A percentile compares a stretch with the other conserved stretches of the same genome.
Evolutionary conservation across 352 stramenopile genomes (phyloP).

Genomic region (Plasmopara muralis): DNA sequence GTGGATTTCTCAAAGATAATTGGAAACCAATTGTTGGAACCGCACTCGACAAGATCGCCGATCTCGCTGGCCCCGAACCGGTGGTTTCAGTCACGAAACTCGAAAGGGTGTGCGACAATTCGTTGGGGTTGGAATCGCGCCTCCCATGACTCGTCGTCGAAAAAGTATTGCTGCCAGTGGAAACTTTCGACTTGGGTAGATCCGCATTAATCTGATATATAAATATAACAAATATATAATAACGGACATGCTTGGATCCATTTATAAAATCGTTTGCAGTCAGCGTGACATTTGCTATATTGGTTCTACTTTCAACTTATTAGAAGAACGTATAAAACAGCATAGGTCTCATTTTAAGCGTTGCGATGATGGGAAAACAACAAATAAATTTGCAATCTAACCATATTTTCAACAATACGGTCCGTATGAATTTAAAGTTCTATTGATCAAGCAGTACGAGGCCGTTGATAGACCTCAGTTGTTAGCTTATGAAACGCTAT

Average conservation of each 20-base stretch:
- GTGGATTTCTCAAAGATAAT: too few species aligned
- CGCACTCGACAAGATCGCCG: too few species aligned
- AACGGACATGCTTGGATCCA: background rate
- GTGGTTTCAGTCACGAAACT: too few species aligned
- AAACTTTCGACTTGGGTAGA: too few species aligned
- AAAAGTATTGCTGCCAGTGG: too few species aligned
- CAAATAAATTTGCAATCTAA: background rate
- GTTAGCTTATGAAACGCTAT: background rate
- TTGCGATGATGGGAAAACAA: slow-evolving; percentile 1
- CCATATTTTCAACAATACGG: slow-evolving; percentile 1
- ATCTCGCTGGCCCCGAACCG: too few species aligned
- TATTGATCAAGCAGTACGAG: slow-evolving; percentile 2
- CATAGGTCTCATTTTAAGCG: slow-evolving; percentile 1
- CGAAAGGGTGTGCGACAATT: too few species aligned
- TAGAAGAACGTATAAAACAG: background rate
- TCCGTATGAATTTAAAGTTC: background rate
- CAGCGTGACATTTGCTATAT: slow-evolving; percentile 1
- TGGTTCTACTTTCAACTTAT: background rate
- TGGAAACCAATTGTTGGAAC: too few species aligned
- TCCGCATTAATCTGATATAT: too few species aligned
- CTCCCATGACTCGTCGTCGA: too few species aligned
- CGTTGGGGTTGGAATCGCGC: too few species aligned
- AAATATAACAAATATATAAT: too few species aligned
- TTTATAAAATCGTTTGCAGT: slow-evolving; percentile 2
- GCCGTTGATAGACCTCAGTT: background rate